Evolutionary conservation across 2,329 filamentous ascomycete species (phyloP).

Genomic region (Metarhizium humberi): DNA sequence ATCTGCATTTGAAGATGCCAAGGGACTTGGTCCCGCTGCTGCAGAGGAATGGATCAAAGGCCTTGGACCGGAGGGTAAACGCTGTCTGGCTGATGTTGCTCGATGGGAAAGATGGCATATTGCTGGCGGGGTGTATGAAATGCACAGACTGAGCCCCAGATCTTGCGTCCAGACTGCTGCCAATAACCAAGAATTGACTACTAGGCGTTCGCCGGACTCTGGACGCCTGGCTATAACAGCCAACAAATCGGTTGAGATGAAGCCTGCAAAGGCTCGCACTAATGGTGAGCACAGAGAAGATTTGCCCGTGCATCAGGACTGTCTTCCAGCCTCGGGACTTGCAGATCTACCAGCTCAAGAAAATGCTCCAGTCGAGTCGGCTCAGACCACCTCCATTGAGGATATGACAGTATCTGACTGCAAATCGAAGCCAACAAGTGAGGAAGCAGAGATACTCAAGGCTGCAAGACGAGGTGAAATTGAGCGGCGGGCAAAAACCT

Average conservation of each 20-base stretch:
- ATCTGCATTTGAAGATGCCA: slow-evolving; percentile 52
- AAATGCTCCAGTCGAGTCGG: neutral
- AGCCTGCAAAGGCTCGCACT: too few relatives aligned
- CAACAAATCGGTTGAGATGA: neutral
- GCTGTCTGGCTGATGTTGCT: slow-evolving; percentile 49
- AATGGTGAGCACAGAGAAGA: neutral
- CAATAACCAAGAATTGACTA: neutral
- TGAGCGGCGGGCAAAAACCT: slow-evolving; percentile 55
- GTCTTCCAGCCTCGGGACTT: neutral
- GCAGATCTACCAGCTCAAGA: neutral
- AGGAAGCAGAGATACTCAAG: slow-evolving; percentile 56
- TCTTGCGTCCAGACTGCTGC: neutral
- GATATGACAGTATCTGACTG: neutral
- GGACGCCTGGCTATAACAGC: neutral
- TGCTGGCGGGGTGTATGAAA: slow-evolving; percentile 30
- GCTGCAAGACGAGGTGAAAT: slow-evolving; percentile 59
- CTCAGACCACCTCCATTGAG: neutral
- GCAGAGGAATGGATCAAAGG: slow-evolving; percentile 75
- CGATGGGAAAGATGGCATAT: slow-evolving; percentile 69
- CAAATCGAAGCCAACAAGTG: slow-evolving; percentile 42
- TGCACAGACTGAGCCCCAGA: slow-evolving; percentile 15
- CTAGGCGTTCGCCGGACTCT: neutral
- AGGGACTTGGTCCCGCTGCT: slow-evolving; percentile 56
- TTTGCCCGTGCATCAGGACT: neutral
- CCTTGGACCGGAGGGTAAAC: slow-evolving; percentile 52